Percentiles rank a stretch among this genome's conserved stretches.
These are phyloP conservation scores for Pyricularia sp. DNA, from an alignment of 2,329 filamentous ascomycete genomes.

Conservation along the genomic window DNA sequence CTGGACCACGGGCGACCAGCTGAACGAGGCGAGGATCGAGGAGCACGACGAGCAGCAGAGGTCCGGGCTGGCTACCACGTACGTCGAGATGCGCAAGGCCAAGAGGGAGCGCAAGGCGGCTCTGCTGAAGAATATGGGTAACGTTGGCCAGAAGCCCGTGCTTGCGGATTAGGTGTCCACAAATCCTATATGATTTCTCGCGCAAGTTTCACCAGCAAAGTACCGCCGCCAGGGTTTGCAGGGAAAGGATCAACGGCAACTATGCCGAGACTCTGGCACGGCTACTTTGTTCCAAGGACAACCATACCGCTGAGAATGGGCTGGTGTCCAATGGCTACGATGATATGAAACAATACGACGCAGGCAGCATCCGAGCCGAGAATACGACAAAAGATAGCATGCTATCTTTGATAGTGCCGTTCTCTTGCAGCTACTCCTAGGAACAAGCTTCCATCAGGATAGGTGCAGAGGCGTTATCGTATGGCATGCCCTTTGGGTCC, in stretches of 20 bases:
- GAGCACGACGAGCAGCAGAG: not conserved
- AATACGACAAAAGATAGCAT: not conserved
- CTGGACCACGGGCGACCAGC: conserved; percentile 26
- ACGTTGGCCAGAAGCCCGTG: not conserved
- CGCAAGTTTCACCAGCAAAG: not conserved
- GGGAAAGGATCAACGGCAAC: too few species aligned
- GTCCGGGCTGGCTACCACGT: not conserved
- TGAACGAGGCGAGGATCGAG: conserved; percentile 10
- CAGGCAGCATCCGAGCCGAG: not conserved
- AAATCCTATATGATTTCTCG: not conserved
- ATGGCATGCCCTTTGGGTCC: not conserved
- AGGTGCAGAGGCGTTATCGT: not conserved
- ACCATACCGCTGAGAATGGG: too few species aligned
- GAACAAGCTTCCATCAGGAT: not conserved
- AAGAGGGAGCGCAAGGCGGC: not conserved
- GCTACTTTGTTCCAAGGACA: too few species aligned
- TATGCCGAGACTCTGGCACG: too few species aligned
- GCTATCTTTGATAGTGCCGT: not conserved
- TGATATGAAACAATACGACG: not conserved
- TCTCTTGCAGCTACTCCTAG: not conserved
- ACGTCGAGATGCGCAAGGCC: not conserved
- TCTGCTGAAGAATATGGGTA: not conserved
- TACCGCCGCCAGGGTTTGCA: too few species aligned
- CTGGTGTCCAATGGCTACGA: not conserved
- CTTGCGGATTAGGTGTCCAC: not conserved